These are phyloP conservation scores for Colletotrichum abscissum DNA, from an alignment of 2,329 filamentous ascomycete species.

Conservation along the genomic window DNA sequence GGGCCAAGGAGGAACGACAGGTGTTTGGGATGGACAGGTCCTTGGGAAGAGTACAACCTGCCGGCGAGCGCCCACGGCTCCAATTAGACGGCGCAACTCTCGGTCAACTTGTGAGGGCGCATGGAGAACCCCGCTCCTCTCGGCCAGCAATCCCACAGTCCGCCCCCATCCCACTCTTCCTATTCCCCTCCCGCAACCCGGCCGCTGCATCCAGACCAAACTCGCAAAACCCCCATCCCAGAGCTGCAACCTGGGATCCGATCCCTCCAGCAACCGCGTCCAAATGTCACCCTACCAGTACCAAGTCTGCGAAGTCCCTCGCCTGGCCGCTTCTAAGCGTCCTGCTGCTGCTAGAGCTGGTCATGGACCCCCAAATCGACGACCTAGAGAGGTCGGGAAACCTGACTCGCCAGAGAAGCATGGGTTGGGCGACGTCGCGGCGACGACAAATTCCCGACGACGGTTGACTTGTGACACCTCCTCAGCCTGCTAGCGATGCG, in stretches of 20 bases:
- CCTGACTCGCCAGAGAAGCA: conserved; percentile 25
- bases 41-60: conserved; percentile 1
- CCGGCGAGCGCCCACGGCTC: conserved; percentile 18
- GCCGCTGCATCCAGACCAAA: conserved; percentile 11
- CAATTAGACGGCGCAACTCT: conserved; percentile 15
- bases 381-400: background rate
- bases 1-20: background rate
- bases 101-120: conserved; percentile 1
- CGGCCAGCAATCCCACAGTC: background rate
- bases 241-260: conserved; percentile 26
- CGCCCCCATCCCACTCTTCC: conserved; percentile 9
- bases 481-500: conserved; percentile 6
- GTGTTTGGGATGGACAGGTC: background rate
- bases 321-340: conserved; percentile 24
- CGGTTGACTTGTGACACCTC: conserved; percentile 21
- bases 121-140: conserved; percentile 12
- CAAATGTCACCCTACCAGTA: conserved; percentile 15
- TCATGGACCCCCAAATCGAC: conserved; percentile 4
- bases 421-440: background rate
- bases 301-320: conserved; percentile 3
- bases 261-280: conserved; percentile 33
- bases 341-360: background rate
- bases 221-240: conserved; percentile 8
- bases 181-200: conserved; percentile 19
- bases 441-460: background rate